Base-by-base conservation (phyloP, 768 basidiomycete species). In the Suillus placidus region DNA sequence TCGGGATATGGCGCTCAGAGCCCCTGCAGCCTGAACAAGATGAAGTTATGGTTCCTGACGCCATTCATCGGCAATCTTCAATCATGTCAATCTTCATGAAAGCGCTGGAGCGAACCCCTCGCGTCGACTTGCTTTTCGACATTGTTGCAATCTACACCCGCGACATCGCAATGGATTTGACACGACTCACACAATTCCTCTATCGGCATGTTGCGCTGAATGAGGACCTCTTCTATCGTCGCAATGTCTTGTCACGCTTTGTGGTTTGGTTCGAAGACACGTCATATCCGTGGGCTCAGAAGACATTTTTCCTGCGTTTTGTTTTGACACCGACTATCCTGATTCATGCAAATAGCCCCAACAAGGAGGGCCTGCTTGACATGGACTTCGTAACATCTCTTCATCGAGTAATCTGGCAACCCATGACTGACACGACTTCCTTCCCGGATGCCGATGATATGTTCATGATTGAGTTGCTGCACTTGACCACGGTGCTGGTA, bases 101-200 rank as follows among this genome's bases (percentile, higher is more conserved):
- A 62, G 86, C 87, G 0, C 80, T 94, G 55, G 81, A 88, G 68
- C 83, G 86, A 62, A 83, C 85, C n/a, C 87, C 89, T 51, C 90
- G 94, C 54, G 85, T 97, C 56, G 93, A 97, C 71, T 80, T 99
- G 8, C 79, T 99, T 12, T 97, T 97, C 76, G 94, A 96, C 64
- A 81, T 97, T 43, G 88, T 93, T 57, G 87, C 88, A 13, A 79
- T 95, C 56, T 98, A 90, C 78, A 88, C 90, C 32, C 89, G 90
- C 68, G 85, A 88, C 66, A 84, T 93, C 12, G 88, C 92, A 6
- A 87, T 95, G 75, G 96, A 99, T 73, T 81, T 93, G 20, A 86
- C 93, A 37, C 85, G 82, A 49, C 81, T 92, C 20, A 88, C 91
- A 0, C 88, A 89, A 63, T 99, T 97, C 81, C 84, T 99, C 4